These are phyloP conservation scores for Rugonectria rugulosa DNA, from an alignment of 2,329 filamentous ascomycete species.

Conservation along the genomic window DNA sequence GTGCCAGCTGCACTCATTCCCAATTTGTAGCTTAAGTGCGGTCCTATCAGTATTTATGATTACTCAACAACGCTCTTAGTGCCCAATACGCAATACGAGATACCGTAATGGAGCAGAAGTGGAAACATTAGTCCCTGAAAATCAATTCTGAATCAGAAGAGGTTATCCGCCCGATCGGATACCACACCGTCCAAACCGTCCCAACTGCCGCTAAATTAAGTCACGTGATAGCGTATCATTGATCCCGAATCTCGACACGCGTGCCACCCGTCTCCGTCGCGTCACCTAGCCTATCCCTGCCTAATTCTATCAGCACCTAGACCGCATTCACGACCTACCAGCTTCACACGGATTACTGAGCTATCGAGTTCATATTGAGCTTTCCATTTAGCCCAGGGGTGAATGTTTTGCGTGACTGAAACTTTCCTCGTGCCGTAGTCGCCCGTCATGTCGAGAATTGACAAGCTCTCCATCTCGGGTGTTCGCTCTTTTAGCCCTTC, in stretches of 20 bases:
- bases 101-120: too few relatives aligned
- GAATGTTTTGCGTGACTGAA: neutral
- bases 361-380: neutral
- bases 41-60: too few relatives aligned
- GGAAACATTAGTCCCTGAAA: too few relatives aligned
- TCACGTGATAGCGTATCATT: constrained; percentile 20
- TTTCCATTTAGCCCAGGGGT: neutral
- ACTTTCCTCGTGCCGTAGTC: constrained; percentile 23
- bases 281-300: constrained; percentile 7
- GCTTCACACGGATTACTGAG: neutral
- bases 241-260: constrained; percentile 7
- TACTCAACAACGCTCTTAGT: too few relatives aligned
- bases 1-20: too few relatives aligned
- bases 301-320: neutral
- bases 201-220: constrained; percentile 2
- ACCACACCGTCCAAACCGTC: neutral
- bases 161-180: too few relatives aligned
- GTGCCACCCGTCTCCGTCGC: neutral
- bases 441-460: constrained; percentile 75
- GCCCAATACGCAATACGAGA: too few relatives aligned
- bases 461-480: constrained; percentile 86
- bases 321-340: neutral
- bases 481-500: constrained; percentile 84
- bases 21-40: too few relatives aligned
- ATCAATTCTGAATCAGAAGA: neutral